A percentile compares a stretch with the other conserved stretches of the same genome.
Evolutionary conservation across 1,139 yeast species (phyloP).

Genomic region (Hyphopichia wangnamkhiaoensis): DNA sequence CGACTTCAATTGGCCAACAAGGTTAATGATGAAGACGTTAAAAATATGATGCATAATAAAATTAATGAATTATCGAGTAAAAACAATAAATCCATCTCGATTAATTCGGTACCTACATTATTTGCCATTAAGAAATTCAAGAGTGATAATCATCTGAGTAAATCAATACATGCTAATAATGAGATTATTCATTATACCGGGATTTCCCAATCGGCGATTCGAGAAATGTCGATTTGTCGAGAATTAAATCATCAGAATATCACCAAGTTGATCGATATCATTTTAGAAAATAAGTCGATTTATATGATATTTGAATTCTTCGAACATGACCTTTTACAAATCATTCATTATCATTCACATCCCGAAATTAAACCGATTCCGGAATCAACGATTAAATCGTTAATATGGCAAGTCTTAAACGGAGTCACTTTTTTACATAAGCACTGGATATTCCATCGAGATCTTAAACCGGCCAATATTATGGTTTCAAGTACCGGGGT

Average conservation of each 20-base stretch:
- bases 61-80: conserved; percentile 1
- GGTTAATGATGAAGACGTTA: conserved; percentile 1
- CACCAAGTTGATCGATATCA: conserved; percentile 76
- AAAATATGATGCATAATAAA: conserved; percentile 3
- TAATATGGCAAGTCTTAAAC: conserved; percentile 87
- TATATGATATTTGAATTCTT: conserved; percentile 96
- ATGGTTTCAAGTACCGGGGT: conserved; percentile 90
- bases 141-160: conserved; percentile 71
- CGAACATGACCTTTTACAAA: conserved; percentile 91
- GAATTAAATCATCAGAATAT: conserved; percentile 82
- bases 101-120: too few species aligned
- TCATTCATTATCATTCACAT: conserved; percentile 91
- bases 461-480: conserved; percentile 94
- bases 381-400: conserved; percentile 72
- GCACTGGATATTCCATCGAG: conserved; percentile 95
- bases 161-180: conserved; percentile 35
- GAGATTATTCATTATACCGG: conserved; percentile 91
- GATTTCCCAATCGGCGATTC: conserved; percentile 90
- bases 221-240: conserved; percentile 94
- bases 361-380: conserved; percentile 83
- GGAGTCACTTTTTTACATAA: conserved; percentile 92
- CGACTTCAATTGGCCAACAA: background rate
- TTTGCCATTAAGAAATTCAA: conserved; percentile 95
- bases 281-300: conserved; percentile 87
- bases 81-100: too few species aligned